These are phyloP conservation scores for Xerocomus amazonicus DNA, from an alignment of 1,284 basidiomycete species.

Conservation along the genomic window DNA sequence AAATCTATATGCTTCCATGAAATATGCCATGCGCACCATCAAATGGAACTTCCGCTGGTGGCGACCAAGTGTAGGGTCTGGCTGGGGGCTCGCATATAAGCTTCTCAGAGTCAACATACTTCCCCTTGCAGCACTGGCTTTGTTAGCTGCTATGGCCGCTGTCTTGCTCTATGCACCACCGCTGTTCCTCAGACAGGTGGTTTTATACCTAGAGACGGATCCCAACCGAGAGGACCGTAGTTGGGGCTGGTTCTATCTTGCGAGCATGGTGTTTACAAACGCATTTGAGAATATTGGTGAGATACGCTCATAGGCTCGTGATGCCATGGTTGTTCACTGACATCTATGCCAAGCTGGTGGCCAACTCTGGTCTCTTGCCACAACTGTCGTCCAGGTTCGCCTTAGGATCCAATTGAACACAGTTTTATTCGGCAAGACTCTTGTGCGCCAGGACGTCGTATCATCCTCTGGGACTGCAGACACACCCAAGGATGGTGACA, in stretches of 20 bases:
- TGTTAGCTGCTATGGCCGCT: slow-evolving; percentile 61
- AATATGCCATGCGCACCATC: slow-evolving; percentile 34
- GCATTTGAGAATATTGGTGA: slow-evolving; percentile 57
- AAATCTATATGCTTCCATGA: slow-evolving; percentile 41
- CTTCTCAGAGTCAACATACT: slow-evolving; percentile 52
- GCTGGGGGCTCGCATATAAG: slow-evolving; percentile 59
- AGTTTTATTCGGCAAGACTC: slow-evolving; percentile 84
- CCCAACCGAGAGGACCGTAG: slow-evolving; percentile 48
- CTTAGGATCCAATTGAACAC: slow-evolving; percentile 83
- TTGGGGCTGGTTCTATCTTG: slow-evolving; percentile 75
- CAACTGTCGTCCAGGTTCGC: slow-evolving; percentile 68
- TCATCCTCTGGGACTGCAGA: slow-evolving; percentile 44
- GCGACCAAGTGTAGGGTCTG: slow-evolving; percentile 45
- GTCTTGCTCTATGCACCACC: slow-evolving; percentile 76
- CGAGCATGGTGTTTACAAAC: slow-evolving; percentile 66
- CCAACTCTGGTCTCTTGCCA: slow-evolving; percentile 71
- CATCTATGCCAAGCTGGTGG: slow-evolving; percentile 31
- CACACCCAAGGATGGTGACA: slow-evolving; percentile 14
- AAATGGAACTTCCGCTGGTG: slow-evolving; percentile 39
- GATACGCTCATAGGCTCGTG: slow-evolving; percentile 20
- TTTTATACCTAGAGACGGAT: slow-evolving; percentile 71
- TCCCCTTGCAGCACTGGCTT: slow-evolving; percentile 43
- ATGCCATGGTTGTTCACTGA: slow-evolving; percentile 4
- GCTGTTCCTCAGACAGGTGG: slow-evolving; percentile 67
- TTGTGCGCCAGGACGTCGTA: slow-evolving; percentile 83